Conservation (phyloP, 1,284 basidiomycete genomes). For the Apiotrichum porosum region DNA sequence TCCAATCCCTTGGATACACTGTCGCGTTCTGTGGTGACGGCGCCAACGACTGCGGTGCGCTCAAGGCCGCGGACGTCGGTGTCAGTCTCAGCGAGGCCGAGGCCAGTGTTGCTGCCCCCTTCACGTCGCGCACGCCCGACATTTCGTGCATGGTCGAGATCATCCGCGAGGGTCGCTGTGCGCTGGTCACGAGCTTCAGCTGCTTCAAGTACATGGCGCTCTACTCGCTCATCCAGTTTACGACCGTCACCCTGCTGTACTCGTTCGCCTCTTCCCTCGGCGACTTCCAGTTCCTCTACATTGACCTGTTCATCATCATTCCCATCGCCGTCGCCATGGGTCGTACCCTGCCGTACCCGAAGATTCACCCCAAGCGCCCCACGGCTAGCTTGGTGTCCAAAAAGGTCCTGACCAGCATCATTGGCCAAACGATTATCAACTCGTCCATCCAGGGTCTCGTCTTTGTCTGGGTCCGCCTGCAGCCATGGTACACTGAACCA, state of each 20-base stretch:
- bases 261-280: slow-evolving; percentile 93
- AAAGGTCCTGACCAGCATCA: slow-evolving; percentile 88
- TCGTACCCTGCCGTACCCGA: slow-evolving; percentile 80
- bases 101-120: slow-evolving; percentile 97
- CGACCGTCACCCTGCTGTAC: slow-evolving; percentile 81
- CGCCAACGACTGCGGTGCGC: slow-evolving; percentile 95
- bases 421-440: slow-evolving; percentile 88
- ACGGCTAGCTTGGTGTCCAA: slow-evolving; percentile 95
- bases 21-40: slow-evolving; percentile 99
- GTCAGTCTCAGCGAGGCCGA: slow-evolving; percentile 96
- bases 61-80: slow-evolving; percentile 98
- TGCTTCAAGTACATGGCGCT: slow-evolving; percentile 96
- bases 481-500: slow-evolving; percentile 72
- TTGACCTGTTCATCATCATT: slow-evolving; percentile 96
- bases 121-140: slow-evolving; percentile 89
- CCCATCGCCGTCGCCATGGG: slow-evolving; percentile 97
- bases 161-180: slow-evolving; percentile 91
- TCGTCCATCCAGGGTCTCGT: slow-evolving; percentile 77
- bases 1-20: slow-evolving; percentile 89
- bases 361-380: slow-evolving; percentile 82
- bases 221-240: slow-evolving; percentile 55
- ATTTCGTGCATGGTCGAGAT: slow-evolving; percentile 95
- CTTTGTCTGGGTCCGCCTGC: slow-evolving; percentile 80
- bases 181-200: slow-evolving; percentile 94
- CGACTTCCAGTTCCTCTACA: slow-evolving; percentile 95